Evolutionary conservation across 2,329 filamentous ascomycete species (phyloP).

Genomic region (Bipolaris gigantea): DNA sequence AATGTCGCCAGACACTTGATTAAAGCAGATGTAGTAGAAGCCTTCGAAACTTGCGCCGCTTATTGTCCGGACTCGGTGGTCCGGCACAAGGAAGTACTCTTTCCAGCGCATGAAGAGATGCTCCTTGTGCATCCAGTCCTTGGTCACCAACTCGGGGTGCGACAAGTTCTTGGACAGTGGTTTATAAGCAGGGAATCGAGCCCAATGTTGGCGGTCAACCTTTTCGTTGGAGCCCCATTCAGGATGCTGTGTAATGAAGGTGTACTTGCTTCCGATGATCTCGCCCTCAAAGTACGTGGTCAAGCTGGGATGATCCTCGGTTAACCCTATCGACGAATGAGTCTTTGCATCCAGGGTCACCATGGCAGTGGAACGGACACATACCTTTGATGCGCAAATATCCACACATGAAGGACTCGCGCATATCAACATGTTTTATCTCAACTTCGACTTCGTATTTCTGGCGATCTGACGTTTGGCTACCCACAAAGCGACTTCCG

Average conservation of each 20-base stretch:
- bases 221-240: constrained; percentile 92
- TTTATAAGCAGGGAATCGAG: constrained; percentile 82
- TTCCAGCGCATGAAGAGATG: constrained; percentile 99
- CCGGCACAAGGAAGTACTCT: constrained; percentile 94
- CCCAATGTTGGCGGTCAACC: constrained; percentile 91
- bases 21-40: constrained; percentile 99
- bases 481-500: constrained; percentile 85
- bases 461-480: constrained; percentile 89
- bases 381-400: constrained; percentile 93
- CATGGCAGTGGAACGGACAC: constrained; percentile 17
- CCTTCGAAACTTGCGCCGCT: constrained; percentile 95
- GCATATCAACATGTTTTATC: constrained; percentile 93
- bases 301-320: constrained; percentile 93
- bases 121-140: constrained; percentile 75
- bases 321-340: constrained; percentile 66
- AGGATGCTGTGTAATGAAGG: constrained; percentile 86
- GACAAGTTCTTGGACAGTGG: constrained; percentile 69
- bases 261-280: constrained; percentile 92
- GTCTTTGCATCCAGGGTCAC: background rate
- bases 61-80: constrained; percentile 88
- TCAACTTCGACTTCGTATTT: constrained; percentile 96
- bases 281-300: constrained; percentile 99
- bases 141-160: constrained; percentile 61
- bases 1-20: constrained; percentile 82
- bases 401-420: constrained; percentile 90